Conservation (phyloP, 2,329 filamentous ascomycete species). For the Cordyceps farinosa region DNA sequence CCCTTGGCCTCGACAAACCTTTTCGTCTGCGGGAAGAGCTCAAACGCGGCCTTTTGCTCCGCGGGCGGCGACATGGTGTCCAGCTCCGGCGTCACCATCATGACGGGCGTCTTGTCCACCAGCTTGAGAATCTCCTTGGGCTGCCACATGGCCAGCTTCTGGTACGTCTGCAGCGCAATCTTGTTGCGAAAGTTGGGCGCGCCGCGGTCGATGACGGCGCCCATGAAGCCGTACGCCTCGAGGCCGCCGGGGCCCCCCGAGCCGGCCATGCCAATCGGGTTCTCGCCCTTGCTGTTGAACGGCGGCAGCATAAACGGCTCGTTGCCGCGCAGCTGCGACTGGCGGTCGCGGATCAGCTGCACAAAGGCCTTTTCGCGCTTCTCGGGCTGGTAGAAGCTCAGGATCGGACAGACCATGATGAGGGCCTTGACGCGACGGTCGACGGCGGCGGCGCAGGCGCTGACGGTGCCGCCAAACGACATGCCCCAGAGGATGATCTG, state of each 20-base stretch:
- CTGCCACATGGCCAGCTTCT: conserved; percentile 25
- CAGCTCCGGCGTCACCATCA: conserved; percentile 29
- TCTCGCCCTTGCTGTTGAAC: conserved; percentile 34
- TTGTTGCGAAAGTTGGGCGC: conserved; percentile 25
- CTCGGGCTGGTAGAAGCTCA: conserved; percentile 4
- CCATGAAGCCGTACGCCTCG: conserved; percentile 25
- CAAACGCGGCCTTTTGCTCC: conserved; percentile 18
- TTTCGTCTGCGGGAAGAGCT: conserved; percentile 47
- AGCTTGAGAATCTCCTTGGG: conserved; percentile 22
- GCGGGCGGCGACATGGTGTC: conserved; percentile 33
- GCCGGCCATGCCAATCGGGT: conserved; percentile 33
- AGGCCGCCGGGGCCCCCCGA: conserved; percentile 9
- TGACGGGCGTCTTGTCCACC: conserved; percentile 22
- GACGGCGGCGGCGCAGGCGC: conserved; percentile 27
- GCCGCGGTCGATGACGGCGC: conserved; percentile 18
- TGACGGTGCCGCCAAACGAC: conserved; percentile 28
- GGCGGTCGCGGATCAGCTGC: conserved; percentile 35
- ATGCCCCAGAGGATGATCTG: conserved; percentile 31
- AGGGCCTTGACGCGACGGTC: conserved; percentile 21
- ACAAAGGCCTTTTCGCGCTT: conserved; percentile 28
- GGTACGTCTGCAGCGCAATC: conserved; percentile 28
- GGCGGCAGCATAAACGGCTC: conserved; percentile 34
- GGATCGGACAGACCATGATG: background rate
- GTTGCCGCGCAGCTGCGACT: conserved; percentile 38
- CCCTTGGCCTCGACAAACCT: background rate